These are phyloP conservation scores for Lactifluus hygrophoroides DNA, from an alignment of 768 basidiomycete species.

Conservation along the genomic window DNA sequence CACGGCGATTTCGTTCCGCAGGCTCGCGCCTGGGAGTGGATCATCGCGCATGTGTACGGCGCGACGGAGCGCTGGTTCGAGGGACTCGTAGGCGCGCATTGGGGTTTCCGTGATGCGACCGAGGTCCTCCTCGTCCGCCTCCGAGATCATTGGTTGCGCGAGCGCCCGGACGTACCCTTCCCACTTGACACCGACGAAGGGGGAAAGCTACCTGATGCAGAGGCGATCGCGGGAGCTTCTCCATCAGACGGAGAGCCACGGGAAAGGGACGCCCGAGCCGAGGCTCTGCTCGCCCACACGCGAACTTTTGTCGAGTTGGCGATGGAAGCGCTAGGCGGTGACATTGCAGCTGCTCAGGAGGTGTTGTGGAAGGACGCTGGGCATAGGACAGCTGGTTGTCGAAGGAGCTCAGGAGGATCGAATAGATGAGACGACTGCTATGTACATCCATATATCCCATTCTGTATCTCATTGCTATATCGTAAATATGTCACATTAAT, in stretches of 20 bases:
- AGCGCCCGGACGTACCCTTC: constrained; percentile 23
- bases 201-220: neutral
- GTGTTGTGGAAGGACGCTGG: neutral
- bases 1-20: constrained; percentile 13
- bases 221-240: neutral
- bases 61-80: constrained; percentile 29
- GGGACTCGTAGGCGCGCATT: constrained; percentile 24
- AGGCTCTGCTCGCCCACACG: constrained; percentile 1
- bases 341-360: neutral
- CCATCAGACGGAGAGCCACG: neutral
- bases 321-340: constrained; percentile 11
- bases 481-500: neutral
- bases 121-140: constrained; percentile 24
- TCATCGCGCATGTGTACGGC: constrained; percentile 26
- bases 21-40: constrained; percentile 23
- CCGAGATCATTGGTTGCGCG: constrained; percentile 23
- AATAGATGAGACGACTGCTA: neutral
- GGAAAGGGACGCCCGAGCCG: neutral
- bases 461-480: neutral
- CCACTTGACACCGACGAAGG: constrained; percentile 19
- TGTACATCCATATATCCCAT: neutral
- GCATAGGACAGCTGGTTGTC: neutral
- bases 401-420: neutral
- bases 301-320: constrained; percentile 14
- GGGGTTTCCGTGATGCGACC: constrained; percentile 22